Evolutionary conservation across 1,139 yeast genomes (phyloP).

Genomic region (Yamadazyma diospyri): DNA sequence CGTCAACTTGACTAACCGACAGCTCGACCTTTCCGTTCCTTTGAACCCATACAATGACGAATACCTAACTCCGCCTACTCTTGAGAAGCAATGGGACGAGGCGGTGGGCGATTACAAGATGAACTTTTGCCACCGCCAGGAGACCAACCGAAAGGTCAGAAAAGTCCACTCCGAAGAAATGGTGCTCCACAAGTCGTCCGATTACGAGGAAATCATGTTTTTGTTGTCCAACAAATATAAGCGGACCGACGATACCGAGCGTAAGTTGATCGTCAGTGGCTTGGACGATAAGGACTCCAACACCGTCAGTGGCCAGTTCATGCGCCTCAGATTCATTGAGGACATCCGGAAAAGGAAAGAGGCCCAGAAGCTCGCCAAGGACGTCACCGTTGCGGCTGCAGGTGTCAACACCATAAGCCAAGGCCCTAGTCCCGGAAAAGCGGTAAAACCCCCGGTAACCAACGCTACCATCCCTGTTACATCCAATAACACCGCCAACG

Average conservation of each 20-base stretch:
- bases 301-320: constrained; percentile 36
- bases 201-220: constrained; percentile 87
- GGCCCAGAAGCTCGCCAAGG: constrained; percentile 42
- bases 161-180: constrained; percentile 46
- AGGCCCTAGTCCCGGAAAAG: constrained; percentile 17
- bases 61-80: constrained; percentile 45
- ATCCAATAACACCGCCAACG: not conserved
- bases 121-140: constrained; percentile 44
- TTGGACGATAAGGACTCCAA: constrained; percentile 19
- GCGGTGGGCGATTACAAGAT: constrained; percentile 32
- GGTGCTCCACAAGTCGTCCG: constrained; percentile 68
- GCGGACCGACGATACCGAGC: constrained; percentile 37
- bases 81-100: constrained; percentile 40
- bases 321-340: constrained; percentile 47
- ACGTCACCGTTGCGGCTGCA: constrained; percentile 30
- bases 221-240: constrained; percentile 41
- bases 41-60: constrained; percentile 60
- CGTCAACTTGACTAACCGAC: constrained; percentile 70
- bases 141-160: constrained; percentile 39
- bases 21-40: constrained; percentile 70
- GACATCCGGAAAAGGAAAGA: constrained; percentile 46
- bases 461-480: not conserved
- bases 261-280: constrained; percentile 41
- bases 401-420: constrained; percentile 31
- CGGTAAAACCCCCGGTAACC: not conserved